phyloP scores from a whole-genome alignment of 2,329 filamentous ascomycete species.

The Trichoderma breve region DNA sequence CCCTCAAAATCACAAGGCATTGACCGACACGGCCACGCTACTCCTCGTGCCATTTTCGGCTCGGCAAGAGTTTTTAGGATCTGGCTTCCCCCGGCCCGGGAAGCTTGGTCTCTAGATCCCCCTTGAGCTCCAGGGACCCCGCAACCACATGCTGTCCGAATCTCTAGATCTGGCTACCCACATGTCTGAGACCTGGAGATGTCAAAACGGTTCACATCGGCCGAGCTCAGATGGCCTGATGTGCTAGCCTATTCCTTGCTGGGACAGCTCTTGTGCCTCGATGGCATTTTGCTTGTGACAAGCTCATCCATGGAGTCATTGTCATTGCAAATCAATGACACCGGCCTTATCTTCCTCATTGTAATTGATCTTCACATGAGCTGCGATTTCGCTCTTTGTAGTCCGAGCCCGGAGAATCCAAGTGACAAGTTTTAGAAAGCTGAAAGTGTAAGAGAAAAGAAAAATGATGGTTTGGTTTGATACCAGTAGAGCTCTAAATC shows the following conservation, averaged over 20 bases:
- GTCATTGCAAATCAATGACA: neutral
- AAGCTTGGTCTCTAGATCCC: neutral
- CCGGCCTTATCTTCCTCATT: neutral
- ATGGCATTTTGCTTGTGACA: neutral
- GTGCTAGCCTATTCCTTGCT: neutral
- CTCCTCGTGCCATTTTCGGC: neutral
- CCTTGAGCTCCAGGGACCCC: neutral
- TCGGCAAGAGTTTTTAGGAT: neutral
- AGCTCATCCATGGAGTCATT: neutral
- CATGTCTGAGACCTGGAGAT: neutral
- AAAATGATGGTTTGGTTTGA: neutral
- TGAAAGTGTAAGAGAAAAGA: neutral
- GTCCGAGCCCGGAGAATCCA: neutral
- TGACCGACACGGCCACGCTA: neutral
- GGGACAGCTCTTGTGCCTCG: neutral
- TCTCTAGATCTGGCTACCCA: constrained; percentile 8
- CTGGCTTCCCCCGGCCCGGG: constrained; percentile 3
- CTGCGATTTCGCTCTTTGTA: neutral
- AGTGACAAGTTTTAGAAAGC: neutral
- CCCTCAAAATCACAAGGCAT: constrained; percentile 8
- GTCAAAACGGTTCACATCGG: neutral
- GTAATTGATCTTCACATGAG: neutral
- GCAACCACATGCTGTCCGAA: neutral
- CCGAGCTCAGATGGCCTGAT: neutral
- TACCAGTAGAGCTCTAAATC: neutral